Conservation (phyloP, 768 basidiomycete species). For the Gymnopilus dilepis region DNA sequence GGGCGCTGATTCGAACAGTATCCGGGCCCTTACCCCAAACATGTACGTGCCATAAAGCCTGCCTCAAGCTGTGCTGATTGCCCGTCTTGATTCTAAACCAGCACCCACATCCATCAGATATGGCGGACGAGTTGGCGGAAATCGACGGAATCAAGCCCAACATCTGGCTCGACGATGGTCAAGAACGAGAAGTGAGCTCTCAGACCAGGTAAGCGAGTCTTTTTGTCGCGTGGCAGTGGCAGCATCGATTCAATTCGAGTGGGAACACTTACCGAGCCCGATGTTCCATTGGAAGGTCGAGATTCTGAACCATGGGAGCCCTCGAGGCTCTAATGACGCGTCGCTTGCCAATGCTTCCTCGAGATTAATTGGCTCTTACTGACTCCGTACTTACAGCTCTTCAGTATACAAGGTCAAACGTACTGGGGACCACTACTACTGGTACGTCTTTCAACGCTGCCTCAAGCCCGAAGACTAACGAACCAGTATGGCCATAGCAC, state of each 20-base stretch:
- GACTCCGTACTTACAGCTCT: slow-evolving; percentile 33
- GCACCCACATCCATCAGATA: slow-evolving; percentile 13
- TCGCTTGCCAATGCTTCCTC: slow-evolving; percentile 13
- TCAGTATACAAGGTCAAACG: slow-evolving; percentile 48
- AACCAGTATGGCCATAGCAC: slow-evolving; percentile 22
- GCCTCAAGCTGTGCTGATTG: neutral
- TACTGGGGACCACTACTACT: slow-evolving; percentile 48
- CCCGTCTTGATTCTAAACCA: slow-evolving; percentile 12
- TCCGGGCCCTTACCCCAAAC: neutral
- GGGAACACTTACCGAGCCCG: too few species aligned
- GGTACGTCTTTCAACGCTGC: slow-evolving; percentile 25
- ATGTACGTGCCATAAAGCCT: neutral
- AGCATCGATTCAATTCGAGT: too few species aligned
- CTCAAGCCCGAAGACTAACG: neutral
- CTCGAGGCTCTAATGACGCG: slow-evolving; percentile 21
- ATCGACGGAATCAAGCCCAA: slow-evolving; percentile 59
- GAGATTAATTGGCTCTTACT: slow-evolving; percentile 14
- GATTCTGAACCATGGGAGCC: neutral
- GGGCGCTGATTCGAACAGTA: slow-evolving; percentile 8
- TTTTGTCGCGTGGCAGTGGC: neutral
- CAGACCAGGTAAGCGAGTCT: slow-evolving; percentile 36
- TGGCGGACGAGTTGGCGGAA: slow-evolving; percentile 50
- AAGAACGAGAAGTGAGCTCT: slow-evolving; percentile 51
- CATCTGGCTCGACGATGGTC: slow-evolving; percentile 50
- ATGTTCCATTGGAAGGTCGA: neutral